Evolutionary conservation across 2,329 filamentous ascomycete genomes (phyloP), one percentile per base, ranked within the genome.

Genomic region (Tolypocladium tundrense): DNA sequence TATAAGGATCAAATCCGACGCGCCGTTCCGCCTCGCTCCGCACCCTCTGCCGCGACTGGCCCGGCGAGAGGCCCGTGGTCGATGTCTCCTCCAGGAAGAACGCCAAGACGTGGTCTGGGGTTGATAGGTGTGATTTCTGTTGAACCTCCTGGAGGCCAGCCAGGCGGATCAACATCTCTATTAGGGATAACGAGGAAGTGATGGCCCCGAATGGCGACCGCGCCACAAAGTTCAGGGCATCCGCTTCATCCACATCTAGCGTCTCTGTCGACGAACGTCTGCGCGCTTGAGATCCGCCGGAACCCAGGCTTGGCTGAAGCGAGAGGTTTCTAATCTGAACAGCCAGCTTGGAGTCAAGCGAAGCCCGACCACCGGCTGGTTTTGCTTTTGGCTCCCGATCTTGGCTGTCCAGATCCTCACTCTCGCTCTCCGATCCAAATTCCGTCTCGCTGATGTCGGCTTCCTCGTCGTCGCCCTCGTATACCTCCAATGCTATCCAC

Each of bases 401-500:
- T 6, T 59, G 64, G 24, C 59, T 61, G 16, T 75, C 54, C 75
- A 43, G 59, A 43, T 83, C 80, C 10, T 64, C 60, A 2, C 78
- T 77, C 27, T 82, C 53, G 55, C 40, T 51, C 2, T 55, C 52
- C 9, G 58, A 55, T 11, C 27, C 80, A 0, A 78, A 82, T 1
- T 79, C 75, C 0, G 67, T 63, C 14, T 68, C 69, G 9, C 57
- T 57, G 1, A 53, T 58, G n/a, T 66, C 65, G 1, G 66, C 62
- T 3, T 54, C 66, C 5, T 77, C 73, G 5, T 78, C 73, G 3
- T 84, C 79, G 65, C 90, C 86, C 19, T 83, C 81, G 68, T 87
- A 94, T 1, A 96, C 89, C 68, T 96, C 91, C 19, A 97, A 84
- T 0, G 92, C 92, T 62, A 96, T 83, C 92, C 92, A 97, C 71